Percentiles rank a stretch among this genome's conserved stretches.
These are phyloP conservation scores for Alternaria conjuncta DNA, from an alignment of 2,329 filamentous ascomycete species.

Conservation along the genomic window DNA sequence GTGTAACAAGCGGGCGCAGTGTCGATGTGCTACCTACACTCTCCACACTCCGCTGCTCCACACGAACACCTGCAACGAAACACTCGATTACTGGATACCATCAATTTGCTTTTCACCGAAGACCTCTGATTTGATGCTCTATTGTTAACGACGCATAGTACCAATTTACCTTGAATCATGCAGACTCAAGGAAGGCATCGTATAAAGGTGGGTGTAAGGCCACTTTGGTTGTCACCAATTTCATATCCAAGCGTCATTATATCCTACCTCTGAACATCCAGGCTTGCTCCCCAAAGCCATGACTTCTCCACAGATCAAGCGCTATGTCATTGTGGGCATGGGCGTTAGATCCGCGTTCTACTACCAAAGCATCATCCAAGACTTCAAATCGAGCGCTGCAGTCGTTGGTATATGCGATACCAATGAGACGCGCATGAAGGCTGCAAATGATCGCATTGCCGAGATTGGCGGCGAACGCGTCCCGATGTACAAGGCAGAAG, in stretches of 20 bases:
- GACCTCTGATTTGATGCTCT: neutral
- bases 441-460: slow-evolving; percentile 60
- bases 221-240: neutral
- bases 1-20: neutral
- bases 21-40: neutral
- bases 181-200: neutral
- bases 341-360: slow-evolving; percentile 68
- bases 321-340: slow-evolving; percentile 64
- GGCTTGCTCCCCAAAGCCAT: neutral
- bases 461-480: slow-evolving; percentile 56
- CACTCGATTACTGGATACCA: neutral
- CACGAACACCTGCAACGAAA: neutral
- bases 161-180: neutral
- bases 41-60: neutral
- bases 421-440: slow-evolving; percentile 65
- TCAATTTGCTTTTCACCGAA: neutral
- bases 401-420: slow-evolving; percentile 66
- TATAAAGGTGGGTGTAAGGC: neutral
- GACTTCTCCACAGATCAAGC: slow-evolving; percentile 14
- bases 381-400: slow-evolving; percentile 58
- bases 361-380: slow-evolving; percentile 63
- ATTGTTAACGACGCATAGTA: neutral
- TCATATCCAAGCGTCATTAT: neutral
- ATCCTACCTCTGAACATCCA: neutral
- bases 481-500: slow-evolving; percentile 60